Conservation (phyloP, 192 early-diverging fungal genomes). For the Helicostylum pulchrum region DNA sequence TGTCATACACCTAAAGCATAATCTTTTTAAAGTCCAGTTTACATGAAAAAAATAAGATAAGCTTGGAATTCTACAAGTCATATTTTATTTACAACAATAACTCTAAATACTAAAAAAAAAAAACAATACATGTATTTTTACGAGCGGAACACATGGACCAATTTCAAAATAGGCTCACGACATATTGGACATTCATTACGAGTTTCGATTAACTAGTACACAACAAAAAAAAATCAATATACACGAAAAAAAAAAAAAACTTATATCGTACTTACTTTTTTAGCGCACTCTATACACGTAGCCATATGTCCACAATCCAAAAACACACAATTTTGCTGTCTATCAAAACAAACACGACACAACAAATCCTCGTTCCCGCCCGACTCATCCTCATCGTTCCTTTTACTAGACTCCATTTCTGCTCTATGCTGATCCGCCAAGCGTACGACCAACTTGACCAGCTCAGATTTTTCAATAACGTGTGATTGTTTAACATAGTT, state of each 20-base stretch:
- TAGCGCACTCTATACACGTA: conserved; percentile 75
- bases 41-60: too few relatives aligned
- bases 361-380: conserved; percentile 55
- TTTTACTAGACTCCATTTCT: conserved; percentile 37
- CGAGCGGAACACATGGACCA: conserved; percentile 69
- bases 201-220: conserved; percentile 37
- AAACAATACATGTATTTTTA: conserved; percentile 20
- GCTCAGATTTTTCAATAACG: conserved; percentile 74
- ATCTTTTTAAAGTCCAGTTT: too few relatives aligned
- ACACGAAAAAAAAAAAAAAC: background rate
- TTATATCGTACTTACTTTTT: conserved; percentile 36
- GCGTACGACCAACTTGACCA: conserved; percentile 60
- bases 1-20: too few relatives aligned
- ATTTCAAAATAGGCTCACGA: conserved; percentile 60
- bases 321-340: conserved; percentile 77
- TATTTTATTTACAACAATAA: too few relatives aligned
- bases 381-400: conserved; percentile 30
- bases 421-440: conserved; percentile 52
- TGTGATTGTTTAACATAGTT: conserved; percentile 65
- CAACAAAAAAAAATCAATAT: conserved; percentile 6
- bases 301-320: conserved; percentile 86
- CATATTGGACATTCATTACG: conserved; percentile 82
- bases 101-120: too few relatives aligned
- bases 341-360: conserved; percentile 84
- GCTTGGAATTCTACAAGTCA: too few relatives aligned